Percentiles rank a stretch among this genome's conserved stretches.
Evolutionary conservation across 305 asterid genomes (phyloP).

Genomic region (Solanum hybrid): DNA sequence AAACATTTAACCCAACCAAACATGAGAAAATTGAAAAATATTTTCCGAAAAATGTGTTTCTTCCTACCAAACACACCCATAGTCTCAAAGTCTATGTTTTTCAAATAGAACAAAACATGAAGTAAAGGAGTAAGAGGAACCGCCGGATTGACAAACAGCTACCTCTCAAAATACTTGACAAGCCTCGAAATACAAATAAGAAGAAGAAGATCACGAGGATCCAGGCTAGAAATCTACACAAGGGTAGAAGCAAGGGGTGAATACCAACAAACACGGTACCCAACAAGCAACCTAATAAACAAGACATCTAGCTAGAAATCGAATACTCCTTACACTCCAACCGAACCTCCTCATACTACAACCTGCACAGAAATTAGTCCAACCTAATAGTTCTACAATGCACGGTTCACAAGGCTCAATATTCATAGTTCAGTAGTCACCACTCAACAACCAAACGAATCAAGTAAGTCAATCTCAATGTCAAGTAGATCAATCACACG

Average conservation of each 20-base stretch:
- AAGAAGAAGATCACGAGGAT: neutral
- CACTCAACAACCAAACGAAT: neutral
- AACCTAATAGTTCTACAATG: neutral
- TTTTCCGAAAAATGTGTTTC: too few relatives aligned
- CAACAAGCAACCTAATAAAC: neutral
- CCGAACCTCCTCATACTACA: neutral
- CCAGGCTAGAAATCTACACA: neutral
- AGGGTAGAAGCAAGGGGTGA: neutral
- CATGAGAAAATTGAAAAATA: too few relatives aligned
- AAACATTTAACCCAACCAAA: too few relatives aligned
- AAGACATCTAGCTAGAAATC: neutral
- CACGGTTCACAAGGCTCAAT: neutral
- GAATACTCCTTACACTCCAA: neutral
- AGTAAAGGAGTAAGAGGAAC: neutral
- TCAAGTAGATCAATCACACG: neutral
- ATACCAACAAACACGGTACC: neutral
- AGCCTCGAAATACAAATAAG: neutral
- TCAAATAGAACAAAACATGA: neutral
- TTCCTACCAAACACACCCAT: neutral
- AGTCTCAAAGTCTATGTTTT: neutral
- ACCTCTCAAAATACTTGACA: neutral
- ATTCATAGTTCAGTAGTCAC: neutral
- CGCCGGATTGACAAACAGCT: neutral
- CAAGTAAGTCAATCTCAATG: neutral
- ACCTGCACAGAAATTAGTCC: neutral